Percentiles rank a stretch among this genome's conserved stretches.
Evolutionary conservation across 2,329 filamentous ascomycete genomes (phyloP).

Genomic region (Lasiodiplodia citricola): DNA sequence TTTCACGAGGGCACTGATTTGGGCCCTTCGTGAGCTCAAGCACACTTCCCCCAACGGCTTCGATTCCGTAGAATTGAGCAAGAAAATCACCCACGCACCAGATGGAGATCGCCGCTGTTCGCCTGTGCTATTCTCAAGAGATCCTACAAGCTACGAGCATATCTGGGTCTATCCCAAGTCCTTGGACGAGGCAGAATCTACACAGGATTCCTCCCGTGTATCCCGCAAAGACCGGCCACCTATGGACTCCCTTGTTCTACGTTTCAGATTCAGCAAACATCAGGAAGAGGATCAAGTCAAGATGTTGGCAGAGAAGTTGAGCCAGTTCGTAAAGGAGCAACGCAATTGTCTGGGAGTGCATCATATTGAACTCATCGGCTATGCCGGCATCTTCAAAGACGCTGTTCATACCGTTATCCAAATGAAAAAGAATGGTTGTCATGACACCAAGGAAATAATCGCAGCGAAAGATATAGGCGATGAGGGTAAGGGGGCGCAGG

Average conservation of each 20-base stretch:
- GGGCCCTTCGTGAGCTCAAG: neutral
- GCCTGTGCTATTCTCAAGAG: neutral
- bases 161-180: slow-evolving; percentile 26
- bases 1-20: neutral
- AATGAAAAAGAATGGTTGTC: neutral
- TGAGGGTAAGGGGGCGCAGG: no score
- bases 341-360: neutral
- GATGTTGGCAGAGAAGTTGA: neutral
- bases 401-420: neutral
- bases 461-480: neutral
- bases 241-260: slow-evolving; percentile 26
- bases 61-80: neutral
- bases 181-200: neutral
- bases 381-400: neutral
- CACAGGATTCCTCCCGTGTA: neutral
- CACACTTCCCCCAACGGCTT: neutral
- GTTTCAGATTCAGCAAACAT: slow-evolving; percentile 27
- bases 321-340: neutral
- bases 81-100: neutral
- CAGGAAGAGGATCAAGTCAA: neutral
- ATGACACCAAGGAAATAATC: neutral
- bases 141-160: slow-evolving; percentile 12
- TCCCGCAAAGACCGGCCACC: neutral
- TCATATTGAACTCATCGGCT: neutral
- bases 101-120: no score